Conservation (phyloP, 257 asterid species). For the Nemophila menziesii region DNA sequence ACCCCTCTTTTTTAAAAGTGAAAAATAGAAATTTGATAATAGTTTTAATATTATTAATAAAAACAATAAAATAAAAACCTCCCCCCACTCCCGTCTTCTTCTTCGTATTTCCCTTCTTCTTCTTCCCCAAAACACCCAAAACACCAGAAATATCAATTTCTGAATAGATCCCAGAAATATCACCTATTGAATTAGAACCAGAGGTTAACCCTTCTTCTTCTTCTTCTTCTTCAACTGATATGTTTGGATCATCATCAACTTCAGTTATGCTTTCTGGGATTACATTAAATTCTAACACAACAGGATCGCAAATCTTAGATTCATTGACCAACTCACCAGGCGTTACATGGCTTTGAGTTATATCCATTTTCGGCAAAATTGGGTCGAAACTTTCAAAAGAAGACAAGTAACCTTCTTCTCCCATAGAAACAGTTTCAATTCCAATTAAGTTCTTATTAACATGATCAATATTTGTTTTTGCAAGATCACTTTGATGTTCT, state of each 20-base stretch:
- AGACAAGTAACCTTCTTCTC: constrained; percentile 10
- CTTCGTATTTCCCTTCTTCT: too few species aligned
- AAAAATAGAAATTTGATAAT: too few species aligned
- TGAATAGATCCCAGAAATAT: constrained; percentile 17
- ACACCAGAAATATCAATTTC: too few species aligned
- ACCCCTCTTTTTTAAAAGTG: too few species aligned
- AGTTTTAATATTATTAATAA: too few species aligned
- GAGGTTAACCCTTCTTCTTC: constrained; percentile 7
- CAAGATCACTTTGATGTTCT: constrained; percentile 17
- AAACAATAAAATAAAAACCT: too few species aligned
- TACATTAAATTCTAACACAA: constrained; percentile 8
- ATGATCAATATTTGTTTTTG: constrained; percentile 11
- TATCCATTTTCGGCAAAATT: not conserved
- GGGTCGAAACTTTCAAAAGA: constrained; percentile 4
- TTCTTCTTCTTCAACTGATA: constrained; percentile 14
- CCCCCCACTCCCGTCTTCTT: too few species aligned
- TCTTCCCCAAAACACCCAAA: too few species aligned
- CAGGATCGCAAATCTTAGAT: constrained; percentile 9
- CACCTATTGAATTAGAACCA: constrained; percentile 15
- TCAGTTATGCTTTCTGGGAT: constrained; percentile 14
- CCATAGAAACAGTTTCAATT: constrained; percentile 4
- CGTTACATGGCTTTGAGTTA: constrained; percentile 7
- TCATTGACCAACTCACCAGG: constrained; percentile 17
- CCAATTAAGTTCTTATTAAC: not conserved
- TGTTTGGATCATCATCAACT: constrained; percentile 13